A percentile compares a stretch with the other conserved stretches of the same genome.
These are phyloP conservation scores for Begonia masoniana DNA, from an alignment of 306 rosid genomes.

Conservation along the genomic window DNA sequence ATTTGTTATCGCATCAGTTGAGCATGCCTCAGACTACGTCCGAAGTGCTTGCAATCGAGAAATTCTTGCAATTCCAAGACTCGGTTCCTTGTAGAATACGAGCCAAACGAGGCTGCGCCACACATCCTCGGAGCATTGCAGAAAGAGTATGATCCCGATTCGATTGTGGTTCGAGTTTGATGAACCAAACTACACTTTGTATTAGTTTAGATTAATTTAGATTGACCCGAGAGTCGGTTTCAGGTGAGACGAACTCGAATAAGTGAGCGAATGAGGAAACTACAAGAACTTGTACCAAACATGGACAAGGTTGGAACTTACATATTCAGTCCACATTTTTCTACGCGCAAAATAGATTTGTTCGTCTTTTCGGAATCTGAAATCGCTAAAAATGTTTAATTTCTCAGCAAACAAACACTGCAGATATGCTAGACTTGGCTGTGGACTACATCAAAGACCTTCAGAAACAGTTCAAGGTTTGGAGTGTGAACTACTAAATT, in stretches of 20 bases:
- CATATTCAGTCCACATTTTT: neutral
- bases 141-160: conserved; percentile 54
- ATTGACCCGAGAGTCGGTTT: neutral
- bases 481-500: neutral
- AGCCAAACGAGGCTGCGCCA: conserved; percentile 95
- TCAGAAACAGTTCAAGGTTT: conserved; percentile 80
- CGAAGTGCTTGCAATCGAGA: conserved; percentile 48
- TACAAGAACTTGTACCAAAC: conserved; percentile 92
- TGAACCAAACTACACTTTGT: neutral
- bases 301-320: conserved; percentile 70
- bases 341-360: neutral
- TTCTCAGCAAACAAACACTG: conserved; percentile 89
- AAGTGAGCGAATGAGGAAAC: conserved; percentile 89
- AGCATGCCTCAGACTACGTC: conserved; percentile 65
- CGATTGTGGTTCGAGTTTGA: neutral
- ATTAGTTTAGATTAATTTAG: neutral
- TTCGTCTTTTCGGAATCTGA: conserved; percentile 7
- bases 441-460: conserved; percentile 85
- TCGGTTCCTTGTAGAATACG: conserved; percentile 88
- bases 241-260: conserved; percentile 90
- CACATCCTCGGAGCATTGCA: conserved; percentile 98
- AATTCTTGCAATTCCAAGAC: conserved; percentile 66
- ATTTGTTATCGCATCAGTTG: conserved; percentile 53
- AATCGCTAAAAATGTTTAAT: conserved; percentile 1
- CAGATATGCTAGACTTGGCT: conserved; percentile 98